Conservation (phyloP, 2,329 filamentous ascomycete species). For the Trichoderma semiorbis region DNA sequence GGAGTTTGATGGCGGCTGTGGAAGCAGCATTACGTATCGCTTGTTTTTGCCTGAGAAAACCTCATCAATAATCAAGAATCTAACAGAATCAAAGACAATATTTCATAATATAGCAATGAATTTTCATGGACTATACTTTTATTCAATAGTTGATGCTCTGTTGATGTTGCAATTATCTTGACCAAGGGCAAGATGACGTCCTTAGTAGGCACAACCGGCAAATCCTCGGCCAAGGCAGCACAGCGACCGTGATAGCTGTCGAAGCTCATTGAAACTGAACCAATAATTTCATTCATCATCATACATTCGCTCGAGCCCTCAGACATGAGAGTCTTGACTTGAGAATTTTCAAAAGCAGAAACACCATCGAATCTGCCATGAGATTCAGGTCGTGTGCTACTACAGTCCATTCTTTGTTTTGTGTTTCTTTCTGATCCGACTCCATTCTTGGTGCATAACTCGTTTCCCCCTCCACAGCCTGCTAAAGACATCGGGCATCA, state of each 20-base stretch:
- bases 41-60: neutral
- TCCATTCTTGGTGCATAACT: neutral
- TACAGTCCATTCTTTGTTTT: neutral
- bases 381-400: neutral
- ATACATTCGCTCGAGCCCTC: neutral
- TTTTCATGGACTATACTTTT: neutral
- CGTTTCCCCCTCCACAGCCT: neutral
- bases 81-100: accelerated
- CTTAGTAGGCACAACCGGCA: neutral
- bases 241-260: neutral
- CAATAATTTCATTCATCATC: neutral
- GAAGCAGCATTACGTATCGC: neutral
- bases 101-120: accelerated
- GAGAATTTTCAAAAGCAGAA: neutral
- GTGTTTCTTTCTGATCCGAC: neutral
- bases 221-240: neutral
- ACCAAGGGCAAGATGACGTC: neutral
- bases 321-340: neutral
- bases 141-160: neutral
- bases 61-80: neutral
- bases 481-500: neutral
- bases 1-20: neutral
- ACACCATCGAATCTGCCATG: neutral
- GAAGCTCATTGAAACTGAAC: neutral
- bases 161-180: neutral